Conservation (phyloP, 306 rosid species). For the Sesbania bispinosa region DNA sequence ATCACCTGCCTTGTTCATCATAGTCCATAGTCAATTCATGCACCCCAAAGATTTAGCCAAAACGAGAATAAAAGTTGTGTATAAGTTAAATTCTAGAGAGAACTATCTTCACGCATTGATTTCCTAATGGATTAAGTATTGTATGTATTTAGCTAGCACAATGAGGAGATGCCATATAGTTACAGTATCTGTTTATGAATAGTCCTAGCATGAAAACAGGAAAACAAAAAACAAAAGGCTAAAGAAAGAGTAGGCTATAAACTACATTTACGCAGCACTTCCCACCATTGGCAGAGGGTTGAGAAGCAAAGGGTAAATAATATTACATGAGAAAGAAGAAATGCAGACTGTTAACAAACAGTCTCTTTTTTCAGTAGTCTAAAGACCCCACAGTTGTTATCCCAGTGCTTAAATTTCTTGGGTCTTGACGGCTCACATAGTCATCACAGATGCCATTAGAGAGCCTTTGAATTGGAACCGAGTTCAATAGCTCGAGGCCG, state of each 20-base stretch:
- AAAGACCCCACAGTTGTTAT: conserved; percentile 80
- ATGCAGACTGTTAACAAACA: conserved; percentile 38
- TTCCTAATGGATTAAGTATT: conserved; percentile 52
- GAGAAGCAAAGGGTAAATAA: conserved; percentile 40
- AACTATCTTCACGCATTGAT: conserved; percentile 44
- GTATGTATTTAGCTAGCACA: conserved; percentile 46
- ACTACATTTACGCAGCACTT: conserved; percentile 48
- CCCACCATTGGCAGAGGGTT: conserved; percentile 35
- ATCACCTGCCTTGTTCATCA: not conserved
- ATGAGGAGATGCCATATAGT: conserved; percentile 42
- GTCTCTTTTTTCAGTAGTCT: conserved; percentile 57
- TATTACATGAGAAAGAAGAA: conserved; percentile 41
- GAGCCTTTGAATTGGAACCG: conserved; percentile 82
- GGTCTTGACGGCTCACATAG: conserved; percentile 71
- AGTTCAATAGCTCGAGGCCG: conserved; percentile 71
- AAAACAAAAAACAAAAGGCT: conserved; percentile 25
- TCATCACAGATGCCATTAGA: conserved; percentile 66
- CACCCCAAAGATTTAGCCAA: not conserved
- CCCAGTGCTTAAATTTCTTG: conserved; percentile 68
- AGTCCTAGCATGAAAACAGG: conserved; percentile 38
- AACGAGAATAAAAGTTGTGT: not conserved
- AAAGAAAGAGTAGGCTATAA: conserved; percentile 36
- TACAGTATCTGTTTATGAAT: conserved; percentile 68
- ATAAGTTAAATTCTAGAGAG: not conserved
- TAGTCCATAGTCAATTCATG: not conserved